Evolutionary conservation across 2,329 filamentous ascomycete species (phyloP).

Genomic region (Beauveria asiatica): DNA sequence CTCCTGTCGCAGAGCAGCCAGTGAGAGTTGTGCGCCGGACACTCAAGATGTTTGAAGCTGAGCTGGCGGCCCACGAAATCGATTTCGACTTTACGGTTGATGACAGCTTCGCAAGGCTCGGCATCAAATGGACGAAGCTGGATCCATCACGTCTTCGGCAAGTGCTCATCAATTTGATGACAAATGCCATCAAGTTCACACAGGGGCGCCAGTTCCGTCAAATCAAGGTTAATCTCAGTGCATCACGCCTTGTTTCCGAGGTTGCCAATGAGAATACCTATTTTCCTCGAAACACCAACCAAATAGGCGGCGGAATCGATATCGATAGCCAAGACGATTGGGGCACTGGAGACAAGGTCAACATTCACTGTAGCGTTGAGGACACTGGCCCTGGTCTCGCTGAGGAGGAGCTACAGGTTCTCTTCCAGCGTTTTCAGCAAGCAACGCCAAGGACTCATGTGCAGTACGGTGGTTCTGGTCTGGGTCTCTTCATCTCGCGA

Average conservation of each 20-base stretch:
- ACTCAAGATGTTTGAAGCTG: conserved; percentile 71
- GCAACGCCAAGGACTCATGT: conserved; percentile 62
- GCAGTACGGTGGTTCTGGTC: conserved; percentile 61
- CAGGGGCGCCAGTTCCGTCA: conserved; percentile 48
- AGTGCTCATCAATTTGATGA: conserved; percentile 68
- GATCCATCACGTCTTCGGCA: conserved; percentile 69
- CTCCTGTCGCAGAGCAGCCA: conserved; percentile 61
- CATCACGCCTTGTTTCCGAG: conserved; percentile 44
- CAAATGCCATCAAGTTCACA: conserved; percentile 58
- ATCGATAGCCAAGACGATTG: conserved; percentile 53
- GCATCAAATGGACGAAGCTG: conserved; percentile 62
- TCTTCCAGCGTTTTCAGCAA: conserved; percentile 63
- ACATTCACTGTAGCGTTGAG: conserved; percentile 62
- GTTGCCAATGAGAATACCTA: conserved; percentile 33
- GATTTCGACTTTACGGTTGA: conserved; percentile 61
- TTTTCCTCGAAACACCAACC: conserved; percentile 36
- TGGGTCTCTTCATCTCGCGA: conserved; percentile 68
- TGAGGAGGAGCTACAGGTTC: conserved; percentile 54
- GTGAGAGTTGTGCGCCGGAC: conserved; percentile 59
- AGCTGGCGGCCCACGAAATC: conserved; percentile 64
- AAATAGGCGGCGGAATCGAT: conserved; percentile 26
- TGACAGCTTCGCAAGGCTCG: conserved; percentile 55
- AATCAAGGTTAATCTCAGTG: conserved; percentile 58
- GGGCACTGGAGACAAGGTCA: conserved; percentile 63
- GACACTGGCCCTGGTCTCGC: conserved; percentile 63